Evolutionary conservation across 805 yeast genomes (phyloP), one percentile per base, ranked within the genome.

Genomic region (Ogataea angusta): DNA sequence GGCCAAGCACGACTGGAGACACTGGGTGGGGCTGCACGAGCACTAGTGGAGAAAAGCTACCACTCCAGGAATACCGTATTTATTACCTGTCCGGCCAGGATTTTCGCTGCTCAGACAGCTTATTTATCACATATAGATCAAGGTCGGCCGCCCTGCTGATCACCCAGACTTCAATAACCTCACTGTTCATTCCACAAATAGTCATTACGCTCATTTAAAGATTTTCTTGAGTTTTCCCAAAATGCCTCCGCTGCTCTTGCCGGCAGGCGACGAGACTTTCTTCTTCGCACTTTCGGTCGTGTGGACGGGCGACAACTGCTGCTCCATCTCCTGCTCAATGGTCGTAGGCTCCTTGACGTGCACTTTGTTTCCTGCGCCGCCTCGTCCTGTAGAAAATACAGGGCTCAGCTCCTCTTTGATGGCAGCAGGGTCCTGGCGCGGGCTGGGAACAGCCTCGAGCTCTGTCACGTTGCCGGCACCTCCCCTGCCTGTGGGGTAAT

Each of bases 1-100:
- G 62, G 71, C 85, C 32, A 80, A 82, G 66, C 80, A 84, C 60
- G 91, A 80, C 54, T 80, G 80, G 51, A 70, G 75, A 55, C 78
- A 76, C 26, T 76, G 80, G 76, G 66, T 72, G 48, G 83, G 73
- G 10, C 39, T 67, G 18, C 42, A 39, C 37, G 68, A 63, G 39
- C 72, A 68, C 48, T 39, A 23, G 22, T 6, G 19, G 21, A n/a
- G 31, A 10, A 14, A 29, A 3, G 31, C n/a, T 15, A 29, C 16
- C 16, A 26, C 21, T 19, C 8, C 21, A 19, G 10, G 21, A 19
- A 19, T 19, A 19, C 10, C 21, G 21, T 19, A 19, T 19, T 19
- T 19, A 19, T 19, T 19, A 19, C 7, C 21, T 19, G 21, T 19
- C 21, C 7, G 21, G 21, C 21, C 21, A 19, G 21, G 8, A 19